Conservation (phyloP, 148 eudicot genomes). For the Limonium bicolor region DNA sequence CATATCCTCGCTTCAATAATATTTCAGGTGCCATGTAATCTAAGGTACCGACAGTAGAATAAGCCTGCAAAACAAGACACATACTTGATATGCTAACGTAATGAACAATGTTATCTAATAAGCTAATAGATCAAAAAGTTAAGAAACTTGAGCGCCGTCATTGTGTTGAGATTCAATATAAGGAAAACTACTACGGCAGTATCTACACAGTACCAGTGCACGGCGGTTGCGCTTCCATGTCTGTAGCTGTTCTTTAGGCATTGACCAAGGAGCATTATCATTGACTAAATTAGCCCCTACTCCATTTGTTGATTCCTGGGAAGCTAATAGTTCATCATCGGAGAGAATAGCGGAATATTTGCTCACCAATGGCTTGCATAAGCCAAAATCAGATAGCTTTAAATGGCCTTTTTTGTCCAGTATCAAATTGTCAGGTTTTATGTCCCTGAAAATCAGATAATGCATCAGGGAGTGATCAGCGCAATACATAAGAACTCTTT, state of each 20-base stretch:
- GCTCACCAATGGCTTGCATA: conserved; percentile 51
- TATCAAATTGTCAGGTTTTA: conserved; percentile 66
- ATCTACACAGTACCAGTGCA: conserved; percentile 38
- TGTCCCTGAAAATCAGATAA: conserved; percentile 53
- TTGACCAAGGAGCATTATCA: conserved; percentile 46
- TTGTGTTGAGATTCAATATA: too few species aligned
- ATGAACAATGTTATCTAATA: too few species aligned
- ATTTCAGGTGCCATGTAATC: conserved; percentile 86
- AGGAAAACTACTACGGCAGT: too few species aligned
- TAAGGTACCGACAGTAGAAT: conserved; percentile 66
- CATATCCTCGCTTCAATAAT: conserved; percentile 55
- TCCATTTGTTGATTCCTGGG: conserved; percentile 22
- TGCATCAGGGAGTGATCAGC: too few species aligned
- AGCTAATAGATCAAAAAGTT: too few species aligned
- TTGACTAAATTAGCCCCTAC: conserved; percentile 15
- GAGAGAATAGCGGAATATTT: conserved; percentile 35
- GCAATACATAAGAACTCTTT: too few species aligned
- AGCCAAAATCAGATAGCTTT: conserved; percentile 72
- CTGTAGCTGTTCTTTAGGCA: conserved; percentile 56
- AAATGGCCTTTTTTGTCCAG: conserved; percentile 61
- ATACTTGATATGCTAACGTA: conserved; percentile 2
- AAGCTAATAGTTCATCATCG: conserved; percentile 32
- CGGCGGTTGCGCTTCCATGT: conserved; percentile 70
- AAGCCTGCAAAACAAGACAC: conserved; percentile 33
- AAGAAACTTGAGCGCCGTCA: too few species aligned